Evolutionary conservation across 202 grass and related monocot species (phyloP).

Genomic region (Tripidium arundinaceum): DNA sequence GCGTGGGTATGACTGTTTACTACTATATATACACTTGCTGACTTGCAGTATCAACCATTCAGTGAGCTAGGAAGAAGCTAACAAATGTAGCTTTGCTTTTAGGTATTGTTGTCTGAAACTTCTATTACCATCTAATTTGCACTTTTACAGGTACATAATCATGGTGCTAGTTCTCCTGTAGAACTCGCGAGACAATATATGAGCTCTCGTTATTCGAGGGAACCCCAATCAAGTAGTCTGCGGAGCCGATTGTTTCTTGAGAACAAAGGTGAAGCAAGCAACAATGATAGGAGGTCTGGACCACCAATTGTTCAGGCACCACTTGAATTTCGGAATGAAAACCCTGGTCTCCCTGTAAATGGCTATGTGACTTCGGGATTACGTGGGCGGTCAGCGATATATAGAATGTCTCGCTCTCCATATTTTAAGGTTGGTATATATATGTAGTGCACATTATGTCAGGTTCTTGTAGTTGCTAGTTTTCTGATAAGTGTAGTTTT

Average conservation of each 20-base stretch:
- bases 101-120: neutral
- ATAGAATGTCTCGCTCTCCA: conserved; percentile 72
- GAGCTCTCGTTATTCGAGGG: conserved; percentile 31
- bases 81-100: neutral
- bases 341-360: conserved; percentile 38
- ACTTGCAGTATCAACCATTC: neutral
- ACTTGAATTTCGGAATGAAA: conserved; percentile 32
- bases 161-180: conserved; percentile 28
- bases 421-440: conserved; percentile 64
- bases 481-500: neutral
- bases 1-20: neutral
- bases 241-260: conserved; percentile 30
- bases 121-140: neutral
- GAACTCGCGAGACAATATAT: conserved; percentile 55
- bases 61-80: conserved; percentile 18
- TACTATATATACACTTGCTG: neutral
- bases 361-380: conserved; percentile 46
- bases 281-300: conserved; percentile 33
- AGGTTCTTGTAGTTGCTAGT: neutral
- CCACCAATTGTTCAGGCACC: conserved; percentile 28
- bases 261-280: conserved; percentile 40
- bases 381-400: conserved; percentile 67
- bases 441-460: conserved; percentile 7
- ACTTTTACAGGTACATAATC: conserved; percentile 24
- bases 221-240: conserved; percentile 29